Base-by-base conservation (phyloP, 2,329 filamentous ascomycete species). In the Sordariomycetes sp. region DNA sequence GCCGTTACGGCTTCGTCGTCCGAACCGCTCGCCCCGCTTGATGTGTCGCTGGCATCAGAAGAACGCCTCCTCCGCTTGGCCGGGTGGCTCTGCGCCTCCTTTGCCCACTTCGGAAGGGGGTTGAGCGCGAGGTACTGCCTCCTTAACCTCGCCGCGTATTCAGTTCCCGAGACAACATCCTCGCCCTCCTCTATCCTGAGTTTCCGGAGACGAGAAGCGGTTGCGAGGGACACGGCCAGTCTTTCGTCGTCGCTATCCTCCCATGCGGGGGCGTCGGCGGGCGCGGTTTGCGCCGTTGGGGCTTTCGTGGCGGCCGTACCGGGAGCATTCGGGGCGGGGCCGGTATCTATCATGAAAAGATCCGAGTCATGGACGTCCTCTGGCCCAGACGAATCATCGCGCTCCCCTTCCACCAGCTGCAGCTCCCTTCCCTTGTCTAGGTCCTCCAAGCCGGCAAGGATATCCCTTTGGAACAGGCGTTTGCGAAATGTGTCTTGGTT, bases 201-300 rank as follows among this genome's bases (percentile, higher is more conserved):
- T 72, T 97, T 97, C 63, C 92, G 83, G 68, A 97, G 71, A 62
- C 89, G 82, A 54, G 85, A 82, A 52, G 87, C 85, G 28, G 83
- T 81, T 3, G 90, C 88, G 46, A 99, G 79, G 16, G 93, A 97
- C 54, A 99, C 80, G 7, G 85, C 82, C 61, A 97, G 76, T 58
- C 89, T 82, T 68, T 97, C 94, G 68, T 99, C 94, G 66, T 99
- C 94, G 71, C 92, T 97, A 69, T 99, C 94, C 64, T 92, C 85
- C 94, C 94, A 99, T 1, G 85, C 89, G 2, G 86, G 79, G 22
- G 76, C 75, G 50, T 79, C 62, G 7, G 63, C 57, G 11, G 46
- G 20, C n/a, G 46, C 46, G 46, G 6, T 8, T 20, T 50, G 46
- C 8, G 46, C n/a, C 8, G 12, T 22, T 7, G 46, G 20, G 10